Conservation (phyloP, 345 rosid genomes). For the Salix suchowensis region DNA sequence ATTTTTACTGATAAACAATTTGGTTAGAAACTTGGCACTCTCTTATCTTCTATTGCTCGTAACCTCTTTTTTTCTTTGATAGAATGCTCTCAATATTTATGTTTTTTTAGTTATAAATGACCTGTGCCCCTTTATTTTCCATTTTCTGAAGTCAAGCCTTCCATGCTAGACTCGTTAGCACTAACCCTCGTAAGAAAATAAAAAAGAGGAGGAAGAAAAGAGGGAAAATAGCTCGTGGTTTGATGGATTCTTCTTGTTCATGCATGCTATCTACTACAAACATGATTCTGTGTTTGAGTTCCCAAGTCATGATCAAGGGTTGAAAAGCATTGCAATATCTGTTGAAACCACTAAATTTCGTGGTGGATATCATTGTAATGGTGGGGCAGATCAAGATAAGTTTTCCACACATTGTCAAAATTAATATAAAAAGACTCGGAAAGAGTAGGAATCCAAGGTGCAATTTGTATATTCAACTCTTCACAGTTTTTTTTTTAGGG, state of each 20-base stretch:
- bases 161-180: not conserved
- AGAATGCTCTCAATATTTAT: no score
- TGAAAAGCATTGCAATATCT: not conserved
- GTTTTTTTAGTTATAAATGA: no score
- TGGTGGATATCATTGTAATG: slow-evolving; percentile 8
- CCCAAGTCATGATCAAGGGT: slow-evolving; percentile 4
- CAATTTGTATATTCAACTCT: not conserved
- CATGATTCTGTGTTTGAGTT: not conserved
- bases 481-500: rapidly evolving
- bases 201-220: not conserved
- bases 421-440: not conserved
- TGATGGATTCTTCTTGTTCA: not conserved
- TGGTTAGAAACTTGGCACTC: no score
- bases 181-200: not conserved
- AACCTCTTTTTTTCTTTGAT: no score
- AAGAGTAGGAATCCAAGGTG: slow-evolving; percentile 3
- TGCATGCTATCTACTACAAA: not conserved
- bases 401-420: not conserved
- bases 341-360: not conserved
- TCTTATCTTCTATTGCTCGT: no score
- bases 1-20: no score
- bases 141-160: no score
- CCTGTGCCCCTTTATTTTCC: no score
- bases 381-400: slow-evolving; percentile 9
- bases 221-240: not conserved